A percentile compares a stretch with the other conserved stretches of the same genome.
phyloP scores from a whole-genome alignment of 305 asterid genomes.

The Coffea humblotiana region DNA sequence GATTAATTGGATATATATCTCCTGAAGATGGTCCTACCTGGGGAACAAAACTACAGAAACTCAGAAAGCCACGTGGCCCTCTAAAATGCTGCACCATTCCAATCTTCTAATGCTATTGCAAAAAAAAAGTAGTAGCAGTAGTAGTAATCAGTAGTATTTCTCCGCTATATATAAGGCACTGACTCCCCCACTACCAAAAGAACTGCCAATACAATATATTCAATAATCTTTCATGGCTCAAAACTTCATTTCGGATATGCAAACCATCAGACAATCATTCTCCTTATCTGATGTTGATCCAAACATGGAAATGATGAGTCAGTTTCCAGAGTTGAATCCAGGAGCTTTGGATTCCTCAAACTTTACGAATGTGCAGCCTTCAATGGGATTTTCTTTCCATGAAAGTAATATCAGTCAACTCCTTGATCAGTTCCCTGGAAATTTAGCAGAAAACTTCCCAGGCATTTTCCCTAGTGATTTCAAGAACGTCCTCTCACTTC shows the following conservation, averaged over 20 bases:
- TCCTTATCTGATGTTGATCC: constrained; percentile 44
- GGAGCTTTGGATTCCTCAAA: constrained; percentile 21
- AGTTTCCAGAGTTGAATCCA: constrained; percentile 37
- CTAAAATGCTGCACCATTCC: constrained; percentile 22
- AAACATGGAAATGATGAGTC: constrained; percentile 40
- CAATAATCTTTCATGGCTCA: constrained; percentile 43
- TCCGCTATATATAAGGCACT: constrained; percentile 23
- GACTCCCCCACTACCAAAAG: constrained; percentile 7
- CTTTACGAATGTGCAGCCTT: constrained; percentile 26
- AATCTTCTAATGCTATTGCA: background rate
- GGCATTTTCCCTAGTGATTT: constrained; percentile 30
- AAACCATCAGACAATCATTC: constrained; percentile 37
- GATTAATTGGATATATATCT: constrained; percentile 44
- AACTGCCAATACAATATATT: constrained; percentile 3
- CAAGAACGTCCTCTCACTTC: constrained; percentile 12
- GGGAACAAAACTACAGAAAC: constrained; percentile 40
- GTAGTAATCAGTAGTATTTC: background rate
- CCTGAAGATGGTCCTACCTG: constrained; percentile 42
- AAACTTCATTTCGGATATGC: constrained; percentile 39
- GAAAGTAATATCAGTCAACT: constrained; percentile 28
- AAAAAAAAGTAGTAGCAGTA: too few relatives aligned
- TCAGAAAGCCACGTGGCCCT: constrained; percentile 48
- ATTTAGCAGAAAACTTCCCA: constrained; percentile 36
- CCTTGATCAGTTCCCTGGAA: constrained; percentile 36
- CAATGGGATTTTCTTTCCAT: constrained; percentile 33